Conservation (phyloP, 2,329 filamentous ascomycete species). For the Salinomyces thailandicus region DNA sequence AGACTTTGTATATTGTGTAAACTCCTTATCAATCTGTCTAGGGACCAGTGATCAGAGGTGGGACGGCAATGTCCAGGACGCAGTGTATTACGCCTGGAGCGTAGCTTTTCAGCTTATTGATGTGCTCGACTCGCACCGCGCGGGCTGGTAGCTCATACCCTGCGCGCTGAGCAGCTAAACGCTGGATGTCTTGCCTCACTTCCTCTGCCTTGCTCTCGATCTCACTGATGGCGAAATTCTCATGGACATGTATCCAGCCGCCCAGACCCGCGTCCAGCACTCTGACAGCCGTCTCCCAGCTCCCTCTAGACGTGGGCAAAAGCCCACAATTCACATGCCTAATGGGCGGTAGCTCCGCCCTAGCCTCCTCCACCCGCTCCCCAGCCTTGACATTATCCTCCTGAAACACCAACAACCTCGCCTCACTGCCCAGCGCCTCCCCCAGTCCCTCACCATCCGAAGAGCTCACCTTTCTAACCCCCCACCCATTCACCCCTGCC, state of each 20-base stretch:
- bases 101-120: constrained; percentile 49
- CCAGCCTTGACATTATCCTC: constrained; percentile 30
- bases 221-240: constrained; percentile 43
- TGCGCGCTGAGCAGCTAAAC: constrained; percentile 8
- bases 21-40: too few relatives aligned
- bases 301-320: constrained; percentile 41
- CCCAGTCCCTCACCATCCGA: neutral
- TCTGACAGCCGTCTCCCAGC: constrained; percentile 41
- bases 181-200: constrained; percentile 27
- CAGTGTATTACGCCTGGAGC: constrained; percentile 52
- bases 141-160: constrained; percentile 1
- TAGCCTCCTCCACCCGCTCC: constrained; percentile 16
- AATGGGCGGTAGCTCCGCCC: constrained; percentile 27
- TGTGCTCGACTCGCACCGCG: constrained; percentile 29
- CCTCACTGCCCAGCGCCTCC: constrained; percentile 4
- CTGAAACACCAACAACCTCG: constrained; percentile 30
- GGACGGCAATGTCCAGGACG: constrained; percentile 45
- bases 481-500: constrained; percentile 32
- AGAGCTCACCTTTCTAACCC: constrained; percentile 4
- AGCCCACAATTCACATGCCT: constrained; percentile 51
- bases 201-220: constrained; percentile 36
- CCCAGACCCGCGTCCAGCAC: constrained; percentile 36
- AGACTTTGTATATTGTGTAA: too few relatives aligned
- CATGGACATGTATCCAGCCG: constrained; percentile 52
- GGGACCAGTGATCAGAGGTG: constrained; percentile 2